Percentiles rank a stretch among this genome's conserved stretches.
Conservation (phyloP, 495 filamentous ascomycete genomes). For the Trypethelium eluteriae region DNA sequence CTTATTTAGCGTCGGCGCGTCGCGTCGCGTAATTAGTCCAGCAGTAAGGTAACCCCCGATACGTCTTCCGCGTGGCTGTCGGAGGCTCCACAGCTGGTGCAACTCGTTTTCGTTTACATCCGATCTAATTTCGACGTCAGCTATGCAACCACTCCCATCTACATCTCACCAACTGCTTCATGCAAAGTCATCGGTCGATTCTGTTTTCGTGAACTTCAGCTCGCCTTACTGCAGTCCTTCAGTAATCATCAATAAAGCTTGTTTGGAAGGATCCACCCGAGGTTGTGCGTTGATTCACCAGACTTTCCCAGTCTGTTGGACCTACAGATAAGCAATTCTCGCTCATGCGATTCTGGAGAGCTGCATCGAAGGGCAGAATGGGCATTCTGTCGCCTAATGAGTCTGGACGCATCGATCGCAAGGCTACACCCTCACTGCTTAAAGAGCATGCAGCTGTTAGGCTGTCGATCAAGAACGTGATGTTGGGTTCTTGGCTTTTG, state of each 20-base stretch:
- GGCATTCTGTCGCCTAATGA: not conserved
- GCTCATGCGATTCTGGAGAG: not conserved
- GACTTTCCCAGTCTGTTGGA: not conserved
- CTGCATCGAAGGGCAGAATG: not conserved
- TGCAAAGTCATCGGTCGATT: constrained; percentile 7
- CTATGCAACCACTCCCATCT: not conserved
- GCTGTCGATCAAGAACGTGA: not conserved
- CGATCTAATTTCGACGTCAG: constrained; percentile 1
- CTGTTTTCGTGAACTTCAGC: not conserved
- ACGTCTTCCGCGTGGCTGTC: not conserved
- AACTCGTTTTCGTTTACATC: constrained; percentile 1
- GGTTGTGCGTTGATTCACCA: not conserved
- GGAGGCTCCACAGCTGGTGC: not conserved
- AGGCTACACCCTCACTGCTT: not conserved
- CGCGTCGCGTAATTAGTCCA: not conserved
- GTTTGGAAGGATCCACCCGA: not conserved
- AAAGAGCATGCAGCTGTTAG: not conserved
- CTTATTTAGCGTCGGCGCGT: too few relatives aligned
- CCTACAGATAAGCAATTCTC: not conserved
- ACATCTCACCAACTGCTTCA: not conserved
- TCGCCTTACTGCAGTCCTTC: not conserved
- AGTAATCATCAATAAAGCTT: not conserved
- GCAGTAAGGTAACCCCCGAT: not conserved
- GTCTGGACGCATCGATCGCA: not conserved
- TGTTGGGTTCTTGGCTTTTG: not conserved